Conservation (phyloP, 2,329 filamentous ascomycete species). For the Aspergillus eucalypticola region DNA sequence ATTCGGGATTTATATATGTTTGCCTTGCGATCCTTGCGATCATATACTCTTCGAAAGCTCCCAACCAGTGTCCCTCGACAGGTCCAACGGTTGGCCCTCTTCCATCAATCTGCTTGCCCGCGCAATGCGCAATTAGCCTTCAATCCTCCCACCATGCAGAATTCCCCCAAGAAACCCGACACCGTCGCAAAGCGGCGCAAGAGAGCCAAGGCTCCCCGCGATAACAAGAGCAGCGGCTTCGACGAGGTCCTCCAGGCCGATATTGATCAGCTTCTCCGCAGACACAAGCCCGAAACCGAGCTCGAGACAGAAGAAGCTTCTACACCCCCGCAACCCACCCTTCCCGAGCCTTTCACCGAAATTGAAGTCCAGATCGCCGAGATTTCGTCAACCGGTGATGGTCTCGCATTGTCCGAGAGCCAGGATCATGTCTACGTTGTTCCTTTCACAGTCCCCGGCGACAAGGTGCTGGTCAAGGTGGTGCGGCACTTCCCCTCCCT, state of each 20-base stretch:
- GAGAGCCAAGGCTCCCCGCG: slow-evolving; percentile 58
- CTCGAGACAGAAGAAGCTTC: slow-evolving; percentile 30
- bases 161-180: slow-evolving; percentile 27
- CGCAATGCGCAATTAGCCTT: slow-evolving; percentile 25
- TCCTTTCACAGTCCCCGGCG: slow-evolving; percentile 84
- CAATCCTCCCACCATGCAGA: slow-evolving; percentile 27
- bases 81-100: slow-evolving; percentile 13
- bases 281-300: slow-evolving; percentile 26
- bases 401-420: slow-evolving; percentile 70
- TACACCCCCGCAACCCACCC: slow-evolving; percentile 21
- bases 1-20: slow-evolving; percentile 8
- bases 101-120: slow-evolving; percentile 10
- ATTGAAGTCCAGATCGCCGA: slow-evolving; percentile 78
- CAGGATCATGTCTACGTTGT: slow-evolving; percentile 77
- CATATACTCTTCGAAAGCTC: slow-evolving; percentile 2
- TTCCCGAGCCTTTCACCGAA: slow-evolving; percentile 71
- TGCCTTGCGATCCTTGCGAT: slow-evolving; percentile 9
- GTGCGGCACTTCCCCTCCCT: slow-evolving; percentile 68
- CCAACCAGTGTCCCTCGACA: slow-evolving; percentile 2
- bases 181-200: slow-evolving; percentile 32
- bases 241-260: slow-evolving; percentile 69
- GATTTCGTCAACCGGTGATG: slow-evolving; percentile 90
- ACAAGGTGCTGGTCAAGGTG: slow-evolving; percentile 75
- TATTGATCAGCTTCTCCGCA: slow-evolving; percentile 51
- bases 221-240: slow-evolving; percentile 62